These are phyloP conservation scores for Phytomonas sp. DNA, from an alignment of 208 protist genomes.

Conservation along the genomic window DNA sequence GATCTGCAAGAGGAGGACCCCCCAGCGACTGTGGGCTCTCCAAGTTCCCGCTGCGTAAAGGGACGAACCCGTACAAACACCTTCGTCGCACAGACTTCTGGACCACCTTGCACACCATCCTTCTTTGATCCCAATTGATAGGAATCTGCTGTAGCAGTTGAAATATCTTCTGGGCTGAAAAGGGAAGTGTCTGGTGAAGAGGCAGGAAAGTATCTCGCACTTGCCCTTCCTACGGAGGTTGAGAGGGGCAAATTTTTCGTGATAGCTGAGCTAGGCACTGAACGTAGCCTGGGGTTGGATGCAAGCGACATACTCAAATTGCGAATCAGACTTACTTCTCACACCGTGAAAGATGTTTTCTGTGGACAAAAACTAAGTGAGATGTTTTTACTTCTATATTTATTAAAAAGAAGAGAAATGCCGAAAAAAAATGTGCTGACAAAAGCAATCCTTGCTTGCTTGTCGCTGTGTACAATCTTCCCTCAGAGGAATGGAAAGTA, in stretches of 20 bases:
- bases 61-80: conserved; percentile 77
- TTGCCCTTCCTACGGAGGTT: background rate
- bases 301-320: background rate
- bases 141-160: background rate
- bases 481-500: background rate
- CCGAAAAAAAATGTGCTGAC: background rate
- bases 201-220: background rate
- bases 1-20: background rate
- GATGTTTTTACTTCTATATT: background rate
- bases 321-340: background rate
- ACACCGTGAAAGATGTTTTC: background rate
- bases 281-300: background rate
- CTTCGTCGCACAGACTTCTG: conserved; percentile 36
- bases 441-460: background rate
- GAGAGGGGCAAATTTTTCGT: background rate
- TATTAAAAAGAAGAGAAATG: conserved; percentile 1
- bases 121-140: background rate
- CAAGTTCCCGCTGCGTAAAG: conserved; percentile 39
- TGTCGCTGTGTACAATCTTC: background rate
- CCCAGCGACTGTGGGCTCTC: conserved; percentile 7
- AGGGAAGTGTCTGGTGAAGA: conserved; percentile 1
- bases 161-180: background rate
- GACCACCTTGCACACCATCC: background rate
- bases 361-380: background rate
- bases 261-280: background rate